Base-by-base conservation (phyloP, 768 basidiomycete genomes). In the Pisolithus marmoratus region DNA sequence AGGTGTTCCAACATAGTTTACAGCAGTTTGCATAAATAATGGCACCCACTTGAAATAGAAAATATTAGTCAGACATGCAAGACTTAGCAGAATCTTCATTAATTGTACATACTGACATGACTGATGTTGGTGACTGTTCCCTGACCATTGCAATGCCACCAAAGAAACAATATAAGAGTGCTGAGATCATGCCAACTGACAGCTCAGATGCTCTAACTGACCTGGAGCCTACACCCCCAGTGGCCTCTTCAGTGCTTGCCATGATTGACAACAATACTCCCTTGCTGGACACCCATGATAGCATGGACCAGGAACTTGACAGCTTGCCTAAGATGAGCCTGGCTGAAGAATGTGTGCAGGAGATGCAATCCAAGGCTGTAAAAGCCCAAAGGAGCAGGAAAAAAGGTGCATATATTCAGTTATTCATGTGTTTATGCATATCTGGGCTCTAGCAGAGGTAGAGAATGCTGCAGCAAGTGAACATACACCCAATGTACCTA, bases 381-480 rank as follows among this genome's bases (percentile, higher is more conserved):
- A 29, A 29, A 29, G 29, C 29, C 29, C 29, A 3, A 29, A 29
- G 29, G 8, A 29, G 29, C 29, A 29, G 8, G 27, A 49, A 49
- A 29, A 49, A 49, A 49, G 36, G 49, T 42, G 49, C 49, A 49
- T 49, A 49, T 49, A 49, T 49, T 6, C 38, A 26, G 31, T 11
- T 49, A 40, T 38, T 24, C 19, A 41, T 8, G 7, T 23, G 23
- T 38, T 1, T 24, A 15, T 36, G 17, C 17, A 11, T 5, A 8
- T 38, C 38, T 14, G 38, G 4, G 24, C 29, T n/a, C 22, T 48
- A 27, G 31, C 23, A 48, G 22, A 49, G 26, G 38, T 23, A 38
- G 31, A 19, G 36, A 49, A 38, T n/a, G 48, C 48, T 27, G 22
- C 12, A 23, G 48, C 36, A 34, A 49, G 20, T 40, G 36, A n/a